Evolutionary conservation across 305 asterid genomes (phyloP).

Genomic region (Fraxinus angustifolia): DNA sequence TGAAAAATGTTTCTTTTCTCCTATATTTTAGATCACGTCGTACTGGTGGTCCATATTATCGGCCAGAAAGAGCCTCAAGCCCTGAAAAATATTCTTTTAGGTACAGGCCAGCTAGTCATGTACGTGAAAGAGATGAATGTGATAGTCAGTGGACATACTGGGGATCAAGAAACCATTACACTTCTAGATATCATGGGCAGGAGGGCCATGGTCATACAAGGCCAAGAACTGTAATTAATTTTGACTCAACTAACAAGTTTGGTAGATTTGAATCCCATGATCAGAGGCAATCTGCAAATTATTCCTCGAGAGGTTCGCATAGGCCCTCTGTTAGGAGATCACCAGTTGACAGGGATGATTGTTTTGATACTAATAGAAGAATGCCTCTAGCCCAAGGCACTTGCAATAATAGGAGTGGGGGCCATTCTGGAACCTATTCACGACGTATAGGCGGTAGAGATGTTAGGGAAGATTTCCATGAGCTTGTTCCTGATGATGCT

Average conservation of each 20-base stretch:
- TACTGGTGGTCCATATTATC: constrained; percentile 35
- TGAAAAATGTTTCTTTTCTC: constrained; percentile 1
- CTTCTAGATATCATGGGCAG: constrained; percentile 37
- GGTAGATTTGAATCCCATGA: constrained; percentile 40
- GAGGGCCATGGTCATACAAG: constrained; percentile 42
- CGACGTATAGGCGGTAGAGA: constrained; percentile 40
- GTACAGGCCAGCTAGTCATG: constrained; percentile 38
- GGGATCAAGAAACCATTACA: constrained; percentile 50
- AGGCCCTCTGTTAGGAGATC: constrained; percentile 53
- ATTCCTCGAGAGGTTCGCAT: constrained; percentile 41
- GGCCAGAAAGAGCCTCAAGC: constrained; percentile 41
- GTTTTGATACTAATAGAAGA: constrained; percentile 43
- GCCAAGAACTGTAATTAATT: constrained; percentile 38
- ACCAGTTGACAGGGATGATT: constrained; percentile 48
- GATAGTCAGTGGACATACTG: constrained; percentile 42
- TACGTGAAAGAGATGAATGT: constrained; percentile 43
- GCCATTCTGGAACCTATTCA: constrained; percentile 37
- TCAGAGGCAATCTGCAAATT: constrained; percentile 37
- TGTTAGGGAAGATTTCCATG: constrained; percentile 36
- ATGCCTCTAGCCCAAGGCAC: constrained; percentile 31
- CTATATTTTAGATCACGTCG: constrained; percentile 39
- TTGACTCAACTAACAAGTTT: constrained; percentile 33
- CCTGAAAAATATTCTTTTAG: constrained; percentile 46
- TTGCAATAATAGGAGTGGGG: constrained; percentile 40
- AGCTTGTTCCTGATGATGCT: constrained; percentile 39